phyloP scores from a whole-genome alignment of 108 stramenopile genomes.

The Skeletonema potamos region DNA sequence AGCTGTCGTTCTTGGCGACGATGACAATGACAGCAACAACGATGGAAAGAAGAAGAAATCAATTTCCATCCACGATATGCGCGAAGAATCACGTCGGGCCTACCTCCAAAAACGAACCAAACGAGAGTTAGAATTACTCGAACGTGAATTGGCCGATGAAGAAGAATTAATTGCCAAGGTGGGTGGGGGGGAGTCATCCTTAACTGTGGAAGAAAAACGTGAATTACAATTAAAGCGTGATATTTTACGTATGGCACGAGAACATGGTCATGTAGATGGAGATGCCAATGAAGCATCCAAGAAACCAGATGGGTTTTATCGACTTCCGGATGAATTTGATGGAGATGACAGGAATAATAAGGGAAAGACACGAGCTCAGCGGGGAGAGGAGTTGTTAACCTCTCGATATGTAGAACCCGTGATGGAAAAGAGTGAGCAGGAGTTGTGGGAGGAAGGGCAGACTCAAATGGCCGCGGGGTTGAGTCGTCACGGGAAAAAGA shows the following conservation, averaged over 20 bases:
- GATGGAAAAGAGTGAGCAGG: conserved; percentile 91
- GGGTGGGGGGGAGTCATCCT: conserved; percentile 45
- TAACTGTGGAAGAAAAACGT: conserved; percentile 78
- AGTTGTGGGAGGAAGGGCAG: conserved; percentile 97
- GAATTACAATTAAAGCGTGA: conserved; percentile 74
- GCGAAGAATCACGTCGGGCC: conserved; percentile 83
- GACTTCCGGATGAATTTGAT: conserved; percentile 73
- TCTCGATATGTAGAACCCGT: conserved; percentile 93
- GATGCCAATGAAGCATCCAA: conserved; percentile 47
- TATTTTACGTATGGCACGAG: conserved; percentile 82
- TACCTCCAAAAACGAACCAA: conserved; percentile 96
- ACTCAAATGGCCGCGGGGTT: conserved; percentile 65
- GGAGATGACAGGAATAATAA: conserved; percentile 25
- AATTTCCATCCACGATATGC: conserved; percentile 69
- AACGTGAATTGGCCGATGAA: conserved; percentile 91
- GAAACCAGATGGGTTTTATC: conserved; percentile 71
- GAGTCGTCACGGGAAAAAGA: conserved; percentile 28
- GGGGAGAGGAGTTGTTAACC: conserved; percentile 72
- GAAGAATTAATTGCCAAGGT: conserved; percentile 83
- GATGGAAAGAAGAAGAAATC: conserved; percentile 20
- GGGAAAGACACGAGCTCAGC: conserved; percentile 60
- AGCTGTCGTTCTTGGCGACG: conserved; percentile 62
- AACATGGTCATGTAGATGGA: conserved; percentile 45
- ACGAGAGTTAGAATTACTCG: conserved; percentile 87
- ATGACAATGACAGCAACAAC: conserved; percentile 29